Evolutionary conservation across 805 yeast species (phyloP).

Genomic region (Lipomyces mesembrius): DNA sequence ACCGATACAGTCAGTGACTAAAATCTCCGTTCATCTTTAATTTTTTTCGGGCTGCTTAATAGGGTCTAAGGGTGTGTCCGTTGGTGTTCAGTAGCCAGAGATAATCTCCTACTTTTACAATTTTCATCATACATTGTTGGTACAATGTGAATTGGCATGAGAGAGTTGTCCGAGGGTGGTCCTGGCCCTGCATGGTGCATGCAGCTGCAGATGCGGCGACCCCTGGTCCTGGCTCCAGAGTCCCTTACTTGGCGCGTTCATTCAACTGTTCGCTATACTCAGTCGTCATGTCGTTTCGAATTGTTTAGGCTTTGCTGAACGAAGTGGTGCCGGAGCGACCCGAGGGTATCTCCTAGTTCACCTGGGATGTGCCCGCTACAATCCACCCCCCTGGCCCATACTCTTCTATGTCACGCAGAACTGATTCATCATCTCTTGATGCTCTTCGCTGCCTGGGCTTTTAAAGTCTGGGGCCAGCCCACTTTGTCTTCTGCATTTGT

Average conservation of each 20-base stretch:
- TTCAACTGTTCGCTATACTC: neutral
- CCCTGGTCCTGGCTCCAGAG: constrained; percentile 1
- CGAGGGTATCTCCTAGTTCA: neutral
- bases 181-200: neutral
- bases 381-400: neutral
- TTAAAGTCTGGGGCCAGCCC: too few relatives aligned
- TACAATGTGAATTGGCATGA: too few relatives aligned
- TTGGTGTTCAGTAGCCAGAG: too few relatives aligned
- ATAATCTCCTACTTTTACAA: too few relatives aligned
- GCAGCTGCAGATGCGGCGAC: neutral
- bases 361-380: neutral
- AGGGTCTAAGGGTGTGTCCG: too few relatives aligned
- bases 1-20: too few relatives aligned
- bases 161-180: too few relatives aligned
- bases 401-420: neutral
- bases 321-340: neutral
- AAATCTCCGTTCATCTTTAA: too few relatives aligned
- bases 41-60: too few relatives aligned
- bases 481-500: too few relatives aligned
- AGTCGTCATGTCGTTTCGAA: neutral
- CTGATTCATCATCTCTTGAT: neutral
- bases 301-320: neutral
- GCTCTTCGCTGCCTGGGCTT: too few relatives aligned
- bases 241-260: neutral
- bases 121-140: too few relatives aligned